These are phyloP conservation scores for Taiwanofungus camphoratus DNA, from an alignment of 1,284 basidiomycete genomes.

Conservation along the genomic window DNA sequence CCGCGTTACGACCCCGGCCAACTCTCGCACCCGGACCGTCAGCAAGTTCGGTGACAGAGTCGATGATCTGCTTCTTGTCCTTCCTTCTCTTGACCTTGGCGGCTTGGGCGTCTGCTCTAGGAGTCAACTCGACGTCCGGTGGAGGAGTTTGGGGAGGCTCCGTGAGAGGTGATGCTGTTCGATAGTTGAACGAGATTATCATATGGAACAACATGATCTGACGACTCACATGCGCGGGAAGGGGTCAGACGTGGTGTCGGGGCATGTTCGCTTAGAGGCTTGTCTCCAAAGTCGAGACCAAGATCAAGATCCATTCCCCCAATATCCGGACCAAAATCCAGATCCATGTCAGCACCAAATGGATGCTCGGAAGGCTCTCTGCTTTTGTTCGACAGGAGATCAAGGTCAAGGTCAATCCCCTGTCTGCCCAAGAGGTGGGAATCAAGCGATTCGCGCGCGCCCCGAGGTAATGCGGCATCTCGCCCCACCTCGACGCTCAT, in stretches of 20 bases:
- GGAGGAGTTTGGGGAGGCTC: conserved; percentile 69
- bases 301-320: conserved; percentile 60
- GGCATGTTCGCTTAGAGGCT: conserved; percentile 26
- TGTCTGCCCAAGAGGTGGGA: conserved; percentile 50
- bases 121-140: conserved; percentile 43
- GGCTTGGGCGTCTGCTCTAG: conserved; percentile 38
- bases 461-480: conserved; percentile 50
- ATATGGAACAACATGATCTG: background rate
- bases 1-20: conserved; percentile 49
- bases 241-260: conserved; percentile 47
- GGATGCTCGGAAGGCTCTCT: conserved; percentile 60
- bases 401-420: conserved; percentile 44
- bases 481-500: conserved; percentile 70
- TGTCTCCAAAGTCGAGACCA: conserved; percentile 66
- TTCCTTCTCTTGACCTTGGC: conserved; percentile 37
- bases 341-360: conserved; percentile 52
- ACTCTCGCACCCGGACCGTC: conserved; percentile 56
- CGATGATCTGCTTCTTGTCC: conserved; percentile 77
- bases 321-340: conserved; percentile 49
- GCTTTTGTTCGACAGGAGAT: conserved; percentile 55
- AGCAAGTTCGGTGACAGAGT: conserved; percentile 79
- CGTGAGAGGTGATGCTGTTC: conserved; percentile 65
- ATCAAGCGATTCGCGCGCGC: conserved; percentile 50
- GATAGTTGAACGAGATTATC: conserved; percentile 8
- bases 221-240: conserved; percentile 63